Conservation (phyloP, 768 basidiomycete genomes). For the Lactarius hengduanensis region DNA sequence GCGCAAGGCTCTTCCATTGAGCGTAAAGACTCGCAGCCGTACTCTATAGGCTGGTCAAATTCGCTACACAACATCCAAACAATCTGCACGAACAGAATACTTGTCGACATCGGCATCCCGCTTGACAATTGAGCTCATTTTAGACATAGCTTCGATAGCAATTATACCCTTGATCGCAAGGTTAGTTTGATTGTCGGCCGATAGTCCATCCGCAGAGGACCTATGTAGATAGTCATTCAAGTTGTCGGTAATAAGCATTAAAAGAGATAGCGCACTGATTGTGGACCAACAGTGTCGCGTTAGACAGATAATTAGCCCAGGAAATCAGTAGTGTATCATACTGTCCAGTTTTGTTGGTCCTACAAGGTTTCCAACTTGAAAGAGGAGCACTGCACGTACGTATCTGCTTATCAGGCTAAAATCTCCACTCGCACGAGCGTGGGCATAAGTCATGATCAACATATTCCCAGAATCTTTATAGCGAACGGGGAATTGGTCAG, state of each 20-base stretch:
- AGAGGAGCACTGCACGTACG: constrained; percentile 14
- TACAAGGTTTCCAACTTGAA: no score
- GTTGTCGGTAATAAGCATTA: constrained; percentile 33
- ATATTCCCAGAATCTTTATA: constrained; percentile 37
- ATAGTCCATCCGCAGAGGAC: background rate
- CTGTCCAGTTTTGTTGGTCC: background rate
- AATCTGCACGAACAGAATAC: constrained; percentile 31
- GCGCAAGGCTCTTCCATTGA: constrained; percentile 22
- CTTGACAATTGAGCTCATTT: constrained; percentile 43
- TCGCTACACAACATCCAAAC: background rate
- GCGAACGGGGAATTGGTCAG: background rate
- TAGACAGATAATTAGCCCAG: constrained; percentile 37
- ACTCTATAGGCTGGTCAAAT: constrained; percentile 6
- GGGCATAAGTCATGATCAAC: constrained; percentile 37
- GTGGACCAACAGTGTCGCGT: constrained; percentile 49
- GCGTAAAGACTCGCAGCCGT: background rate
- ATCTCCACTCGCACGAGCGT: constrained; percentile 34
- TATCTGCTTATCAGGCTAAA: constrained; percentile 30
- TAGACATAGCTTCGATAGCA: constrained; percentile 62
- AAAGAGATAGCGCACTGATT: constrained; percentile 51
- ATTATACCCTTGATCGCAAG: constrained; percentile 73
- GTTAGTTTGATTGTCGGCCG: constrained; percentile 58
- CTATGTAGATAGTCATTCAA: constrained; percentile 10
- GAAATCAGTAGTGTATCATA: constrained; percentile 23
- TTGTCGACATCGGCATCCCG: constrained; percentile 26